Evolutionary conservation across 2,329 filamentous ascomycete species (phyloP), one percentile per base, ranked within the genome.

Genomic region (Colletotrichum gigasporum): DNA sequence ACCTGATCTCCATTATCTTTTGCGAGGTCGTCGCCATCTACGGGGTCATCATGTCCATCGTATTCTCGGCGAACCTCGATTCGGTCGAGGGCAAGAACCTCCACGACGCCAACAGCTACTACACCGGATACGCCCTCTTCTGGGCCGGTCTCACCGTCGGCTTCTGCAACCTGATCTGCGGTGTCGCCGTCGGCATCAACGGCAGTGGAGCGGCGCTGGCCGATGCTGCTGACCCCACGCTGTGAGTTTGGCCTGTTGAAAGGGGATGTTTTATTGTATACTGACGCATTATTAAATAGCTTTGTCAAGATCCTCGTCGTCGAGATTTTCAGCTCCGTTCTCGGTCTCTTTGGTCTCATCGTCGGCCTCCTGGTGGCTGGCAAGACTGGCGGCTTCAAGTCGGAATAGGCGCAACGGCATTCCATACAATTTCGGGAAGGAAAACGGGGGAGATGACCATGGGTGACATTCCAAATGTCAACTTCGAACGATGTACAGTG

Each of bases 21-120:
- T 99, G 96, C 84, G 96, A 99, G 83, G 96, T 99, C 75, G 96
- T 99, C 74, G 96, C 96, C 80, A 99, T 99, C 79, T 99, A 99
- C 86, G 96, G 96, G 73, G 95, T 99, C 80, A 99, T 99, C 82
- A 99, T 99, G 94, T 91, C 94, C 73, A 99, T 99, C 77, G 92
- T 99, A 73, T 98, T 98, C 83, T 96, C 94, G 44, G 87, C 94
- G 67, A 97, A 97, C 80, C 82, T 99, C 71, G 86, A 87, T 71
- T 78, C 85, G 59, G 86, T 96, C 28, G 75, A 83, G 42, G 85
- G 85, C 60, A 87, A 90, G 37, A 84, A 85, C 16, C 79, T 94
- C 28, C 91, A 91, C 80, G 91, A 91, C 11, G 88, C 87, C 54
- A 89, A 88, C 76, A 93, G 93, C 74, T 96, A 95, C 82, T 99